Evolutionary conservation across 2,329 filamentous ascomycete genomes (phyloP).

Genomic region (Alternaria atra): DNA sequence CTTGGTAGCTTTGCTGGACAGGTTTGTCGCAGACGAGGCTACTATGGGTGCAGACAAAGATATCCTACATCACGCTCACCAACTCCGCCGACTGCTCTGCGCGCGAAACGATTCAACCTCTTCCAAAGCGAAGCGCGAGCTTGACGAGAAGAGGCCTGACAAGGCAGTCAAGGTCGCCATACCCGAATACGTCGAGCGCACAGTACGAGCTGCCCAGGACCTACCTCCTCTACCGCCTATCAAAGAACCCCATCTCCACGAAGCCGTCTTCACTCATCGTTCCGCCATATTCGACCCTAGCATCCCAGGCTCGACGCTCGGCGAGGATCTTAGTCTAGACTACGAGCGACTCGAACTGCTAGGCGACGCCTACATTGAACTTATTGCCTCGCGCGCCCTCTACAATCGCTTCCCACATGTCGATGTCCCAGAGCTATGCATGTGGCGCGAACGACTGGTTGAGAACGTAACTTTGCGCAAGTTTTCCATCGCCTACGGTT

Average conservation of each 20-base stretch:
- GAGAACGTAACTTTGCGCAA: slow-evolving; percentile 79
- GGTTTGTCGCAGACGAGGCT: slow-evolving; percentile 41
- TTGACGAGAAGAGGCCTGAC: slow-evolving; percentile 41
- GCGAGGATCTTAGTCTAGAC: slow-evolving; percentile 44
- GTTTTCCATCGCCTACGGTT: slow-evolving; percentile 75
- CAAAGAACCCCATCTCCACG: slow-evolving; percentile 66
- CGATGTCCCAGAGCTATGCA: slow-evolving; percentile 73
- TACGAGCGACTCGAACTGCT: slow-evolving; percentile 91
- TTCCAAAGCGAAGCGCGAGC: slow-evolving; percentile 61
- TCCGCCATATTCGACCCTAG: slow-evolving; percentile 34
- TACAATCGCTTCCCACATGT: slow-evolving; percentile 74
- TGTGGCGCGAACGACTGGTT: slow-evolving; percentile 79
- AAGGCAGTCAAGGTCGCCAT: slow-evolving; percentile 28
- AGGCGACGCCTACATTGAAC: slow-evolving; percentile 85
- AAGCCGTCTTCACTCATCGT: slow-evolving; percentile 72
- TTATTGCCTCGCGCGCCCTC: slow-evolving; percentile 78
- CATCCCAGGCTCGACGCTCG: slow-evolving; percentile 23
- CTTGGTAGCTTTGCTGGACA: slow-evolving; percentile 41
- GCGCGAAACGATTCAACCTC: slow-evolving; percentile 48
- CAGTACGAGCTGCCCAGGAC: slow-evolving; percentile 40
- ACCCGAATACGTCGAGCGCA: slow-evolving; percentile 40
- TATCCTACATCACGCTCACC: slow-evolving; percentile 40
- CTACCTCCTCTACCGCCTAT: slow-evolving; percentile 70
- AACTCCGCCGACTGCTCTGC: slow-evolving; percentile 39
- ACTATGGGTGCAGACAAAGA: slow-evolving; percentile 35